Evolutionary conservation across 2,329 filamentous ascomycete species (phyloP).

Genomic region (Drechmeria coniospora): DNA sequence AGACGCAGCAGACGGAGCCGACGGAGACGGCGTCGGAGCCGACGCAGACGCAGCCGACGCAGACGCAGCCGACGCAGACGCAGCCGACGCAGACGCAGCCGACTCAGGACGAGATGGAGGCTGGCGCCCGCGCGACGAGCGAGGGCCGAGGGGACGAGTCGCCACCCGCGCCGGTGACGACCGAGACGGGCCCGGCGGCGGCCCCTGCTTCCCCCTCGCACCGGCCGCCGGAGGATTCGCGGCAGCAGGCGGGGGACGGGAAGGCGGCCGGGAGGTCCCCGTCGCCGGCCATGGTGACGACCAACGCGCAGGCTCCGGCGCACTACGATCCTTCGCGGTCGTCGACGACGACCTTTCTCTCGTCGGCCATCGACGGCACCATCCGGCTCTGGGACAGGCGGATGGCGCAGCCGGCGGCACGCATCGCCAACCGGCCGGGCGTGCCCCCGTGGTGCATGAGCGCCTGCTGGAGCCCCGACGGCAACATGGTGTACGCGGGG

Average conservation of each 20-base stretch:
- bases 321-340: slow-evolving; percentile 40
- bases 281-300: slow-evolving; percentile 16
- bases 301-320: slow-evolving; percentile 20
- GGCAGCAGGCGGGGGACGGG: no score
- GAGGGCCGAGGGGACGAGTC: neutral
- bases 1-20: neutral
- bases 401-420: slow-evolving; percentile 59
- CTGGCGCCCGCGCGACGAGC: slow-evolving; percentile 3
- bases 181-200: no score
- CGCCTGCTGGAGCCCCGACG: slow-evolving; percentile 89
- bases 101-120: slow-evolving; percentile 5
- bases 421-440: slow-evolving; percentile 56
- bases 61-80: neutral
- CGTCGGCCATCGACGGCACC: slow-evolving; percentile 73
- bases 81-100: slow-evolving; percentile 1
- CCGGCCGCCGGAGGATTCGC: no score
- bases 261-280: slow-evolving; percentile 7
- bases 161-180: no score
- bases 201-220: no score
- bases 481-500: slow-evolving; percentile 88
- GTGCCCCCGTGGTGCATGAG: slow-evolving; percentile 97
- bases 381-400: slow-evolving; percentile 89
- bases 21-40: neutral
- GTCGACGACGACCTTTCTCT: slow-evolving; percentile 70
- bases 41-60: neutral